Evolutionary conservation across 2,329 filamentous ascomycete species (phyloP).

Genomic region (Beauveria scarabaeidicola): DNA sequence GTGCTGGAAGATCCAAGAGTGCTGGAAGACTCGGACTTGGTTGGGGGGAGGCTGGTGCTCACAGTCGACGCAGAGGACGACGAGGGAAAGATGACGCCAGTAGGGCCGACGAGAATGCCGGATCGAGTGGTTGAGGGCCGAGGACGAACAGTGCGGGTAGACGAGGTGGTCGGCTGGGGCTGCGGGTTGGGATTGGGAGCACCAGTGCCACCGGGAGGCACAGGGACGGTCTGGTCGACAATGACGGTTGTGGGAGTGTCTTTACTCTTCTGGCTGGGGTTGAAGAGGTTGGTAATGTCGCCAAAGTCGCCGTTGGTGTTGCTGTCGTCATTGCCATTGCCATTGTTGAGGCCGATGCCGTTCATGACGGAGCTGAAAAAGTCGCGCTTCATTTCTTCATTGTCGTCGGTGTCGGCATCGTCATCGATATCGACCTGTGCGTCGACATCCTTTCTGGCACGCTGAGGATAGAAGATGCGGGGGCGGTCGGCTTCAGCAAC

Average conservation of each 20-base stretch:
- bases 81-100: slow-evolving; percentile 17
- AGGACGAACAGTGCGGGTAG: slow-evolving; percentile 12
- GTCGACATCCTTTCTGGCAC: slow-evolving; percentile 41
- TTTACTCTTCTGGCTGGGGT: slow-evolving; percentile 12
- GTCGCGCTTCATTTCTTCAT: slow-evolving; percentile 7
- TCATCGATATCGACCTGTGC: slow-evolving; percentile 14
- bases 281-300: slow-evolving; percentile 10
- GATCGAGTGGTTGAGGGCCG: slow-evolving; percentile 9
- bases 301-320: not conserved
- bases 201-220: slow-evolving; percentile 9
- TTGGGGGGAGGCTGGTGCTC: not conserved
- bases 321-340: too few species aligned
- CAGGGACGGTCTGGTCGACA: slow-evolving; percentile 5
- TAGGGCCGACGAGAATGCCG: slow-evolving; percentile 21
- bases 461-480: slow-evolving; percentile 49
- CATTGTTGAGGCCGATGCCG: not conserved
- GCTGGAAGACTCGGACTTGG: not conserved
- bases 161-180: slow-evolving; percentile 13
- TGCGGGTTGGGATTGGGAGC: slow-evolving; percentile 13
- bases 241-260: slow-evolving; percentile 20
- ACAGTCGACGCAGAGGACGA: not conserved
- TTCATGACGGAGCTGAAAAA: not conserved
- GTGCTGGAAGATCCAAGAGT: not conserved
- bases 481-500: slow-evolving; percentile 38
- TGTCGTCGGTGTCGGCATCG: slow-evolving; percentile 11